Conservation (phyloP, 768 basidiomycete genomes). For the Suillus plorans region DNA sequence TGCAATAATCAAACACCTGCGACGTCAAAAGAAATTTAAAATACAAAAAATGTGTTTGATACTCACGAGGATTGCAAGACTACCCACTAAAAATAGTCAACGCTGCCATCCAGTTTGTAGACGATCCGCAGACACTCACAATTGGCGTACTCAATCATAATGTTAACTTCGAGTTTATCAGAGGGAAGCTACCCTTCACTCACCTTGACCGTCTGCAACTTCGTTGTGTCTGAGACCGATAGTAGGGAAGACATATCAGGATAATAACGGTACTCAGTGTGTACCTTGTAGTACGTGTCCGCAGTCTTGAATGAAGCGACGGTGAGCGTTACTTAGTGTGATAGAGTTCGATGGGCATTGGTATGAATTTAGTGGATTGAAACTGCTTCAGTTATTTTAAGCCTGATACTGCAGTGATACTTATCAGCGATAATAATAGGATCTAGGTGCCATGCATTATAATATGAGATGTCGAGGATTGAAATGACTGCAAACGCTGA, state of each 20-base stretch:
- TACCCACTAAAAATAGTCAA: too few species aligned
- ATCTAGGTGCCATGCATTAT: too few species aligned
- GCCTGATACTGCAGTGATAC: not conserved
- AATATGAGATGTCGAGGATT: too few species aligned
- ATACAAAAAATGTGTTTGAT: too few species aligned
- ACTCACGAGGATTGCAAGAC: too few species aligned
- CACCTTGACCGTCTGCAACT: conserved; percentile 17
- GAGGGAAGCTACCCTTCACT: not conserved
- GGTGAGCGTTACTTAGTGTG: not conserved
- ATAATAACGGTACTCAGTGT: not conserved
- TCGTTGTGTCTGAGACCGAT: conserved; percentile 6
- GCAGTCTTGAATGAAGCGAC: not conserved
- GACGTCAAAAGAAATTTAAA: too few species aligned
- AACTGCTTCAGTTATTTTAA: not conserved
- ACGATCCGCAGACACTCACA: conserved; percentile 7
- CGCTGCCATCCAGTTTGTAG: not conserved
- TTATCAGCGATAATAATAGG: too few species aligned
- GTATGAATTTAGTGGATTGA: not conserved
- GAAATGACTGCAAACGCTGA: too few species aligned
- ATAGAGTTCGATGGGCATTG: not conserved
- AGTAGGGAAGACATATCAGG: not conserved
- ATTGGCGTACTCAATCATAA: conserved; percentile 14
- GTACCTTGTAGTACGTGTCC: not conserved
- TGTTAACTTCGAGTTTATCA: not conserved
- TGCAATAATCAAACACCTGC: too few species aligned